phyloP scores from a whole-genome alignment of 1,139 yeast species.

The Candida sanyaensis region DNA sequence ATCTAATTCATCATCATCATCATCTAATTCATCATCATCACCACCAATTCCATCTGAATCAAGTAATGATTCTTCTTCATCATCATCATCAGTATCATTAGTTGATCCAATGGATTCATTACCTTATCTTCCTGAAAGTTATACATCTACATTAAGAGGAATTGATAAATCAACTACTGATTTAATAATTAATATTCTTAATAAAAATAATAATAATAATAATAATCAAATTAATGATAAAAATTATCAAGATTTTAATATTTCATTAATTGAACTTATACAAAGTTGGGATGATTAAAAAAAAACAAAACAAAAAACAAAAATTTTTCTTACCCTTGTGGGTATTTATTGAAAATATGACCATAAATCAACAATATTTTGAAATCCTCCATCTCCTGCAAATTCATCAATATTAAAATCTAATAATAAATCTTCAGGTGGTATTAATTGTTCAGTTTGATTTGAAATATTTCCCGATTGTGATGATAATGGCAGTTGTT shows the following conservation, averaged over 20 bases:
- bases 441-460: background rate
- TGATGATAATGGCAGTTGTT: background rate
- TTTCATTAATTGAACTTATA: constrained; percentile 11
- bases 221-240: background rate
- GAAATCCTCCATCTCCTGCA: constrained; percentile 5
- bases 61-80: too few relatives aligned
- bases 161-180: constrained; percentile 3
- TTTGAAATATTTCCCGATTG: too few relatives aligned
- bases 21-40: too few relatives aligned
- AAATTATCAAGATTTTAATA: constrained; percentile 6
- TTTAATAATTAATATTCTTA: background rate
- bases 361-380: constrained; percentile 5
- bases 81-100: too few relatives aligned
- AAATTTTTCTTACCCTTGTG: too few relatives aligned
- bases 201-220: background rate
- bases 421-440: constrained; percentile 1
- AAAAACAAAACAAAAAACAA: background rate
- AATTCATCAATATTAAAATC: constrained; percentile 4
- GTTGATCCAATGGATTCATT: constrained; percentile 6
- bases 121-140: constrained; percentile 12
- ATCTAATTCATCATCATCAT: too few relatives aligned
- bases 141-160: constrained; percentile 9
- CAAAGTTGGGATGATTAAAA: constrained; percentile 13
- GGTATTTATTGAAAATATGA: background rate
- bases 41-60: too few relatives aligned